These are phyloP conservation scores for Globisporangium mamillatum DNA, from an alignment of 352 stramenopile genomes.

Conservation along the genomic window DNA sequence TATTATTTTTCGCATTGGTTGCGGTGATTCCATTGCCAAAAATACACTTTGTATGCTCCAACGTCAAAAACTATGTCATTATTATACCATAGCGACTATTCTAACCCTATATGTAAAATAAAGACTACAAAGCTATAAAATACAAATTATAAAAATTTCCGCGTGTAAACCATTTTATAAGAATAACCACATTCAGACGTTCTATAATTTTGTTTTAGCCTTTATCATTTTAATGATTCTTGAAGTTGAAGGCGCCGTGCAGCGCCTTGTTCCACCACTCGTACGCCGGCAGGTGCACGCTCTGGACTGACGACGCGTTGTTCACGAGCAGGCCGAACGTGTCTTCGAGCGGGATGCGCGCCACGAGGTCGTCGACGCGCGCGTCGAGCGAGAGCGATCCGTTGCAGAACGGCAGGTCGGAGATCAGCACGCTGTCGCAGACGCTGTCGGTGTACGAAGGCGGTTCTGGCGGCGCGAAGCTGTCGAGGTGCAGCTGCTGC, in stretches of 20 bases:
- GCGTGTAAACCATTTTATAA: too few relatives aligned
- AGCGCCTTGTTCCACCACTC: slow-evolving; percentile 89
- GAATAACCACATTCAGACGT: too few relatives aligned
- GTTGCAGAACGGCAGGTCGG: slow-evolving; percentile 70
- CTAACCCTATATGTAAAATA: too few relatives aligned
- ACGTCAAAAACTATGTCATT: too few relatives aligned
- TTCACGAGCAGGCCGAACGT: slow-evolving; percentile 71
- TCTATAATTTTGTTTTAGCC: too few relatives aligned
- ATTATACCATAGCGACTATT: too few relatives aligned
- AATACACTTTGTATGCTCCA: too few relatives aligned
- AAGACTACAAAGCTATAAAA: too few relatives aligned
- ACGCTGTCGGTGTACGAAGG: slow-evolving; percentile 38
- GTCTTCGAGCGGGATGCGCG: slow-evolving; percentile 58
- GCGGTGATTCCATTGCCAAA: too few relatives aligned
- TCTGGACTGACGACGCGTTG: slow-evolving; percentile 33
- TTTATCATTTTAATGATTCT: too few relatives aligned
- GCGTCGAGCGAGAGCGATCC: slow-evolving; percentile 36
- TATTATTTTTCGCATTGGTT: not conserved
- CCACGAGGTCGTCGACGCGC: slow-evolving; percentile 68
- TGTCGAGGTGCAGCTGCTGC: not conserved
- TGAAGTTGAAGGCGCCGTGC: slow-evolving; percentile 22
- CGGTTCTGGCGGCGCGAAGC: not conserved
- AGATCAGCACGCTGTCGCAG: slow-evolving; percentile 43
- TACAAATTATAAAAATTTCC: too few relatives aligned
- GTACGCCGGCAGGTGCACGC: slow-evolving; percentile 60